These are phyloP conservation scores for Claviceps sp. DNA, from an alignment of 2,329 filamentous ascomycete species.

Conservation along the genomic window DNA sequence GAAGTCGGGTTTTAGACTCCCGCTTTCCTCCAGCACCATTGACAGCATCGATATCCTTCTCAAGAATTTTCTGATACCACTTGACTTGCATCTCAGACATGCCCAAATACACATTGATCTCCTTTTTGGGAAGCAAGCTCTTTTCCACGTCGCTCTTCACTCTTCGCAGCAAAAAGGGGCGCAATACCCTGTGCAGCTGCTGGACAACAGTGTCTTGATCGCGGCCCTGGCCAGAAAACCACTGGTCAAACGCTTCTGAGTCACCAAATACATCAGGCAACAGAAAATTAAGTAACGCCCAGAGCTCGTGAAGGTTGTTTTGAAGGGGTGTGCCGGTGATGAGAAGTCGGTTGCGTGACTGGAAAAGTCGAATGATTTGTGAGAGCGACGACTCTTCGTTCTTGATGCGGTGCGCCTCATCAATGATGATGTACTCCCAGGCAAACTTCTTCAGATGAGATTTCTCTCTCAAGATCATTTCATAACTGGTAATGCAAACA, in stretches of 20 bases:
- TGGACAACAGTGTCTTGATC: slow-evolving; percentile 95
- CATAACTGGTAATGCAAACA: slow-evolving; percentile 95
- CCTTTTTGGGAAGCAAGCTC: slow-evolving; percentile 92
- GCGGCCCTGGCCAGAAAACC: slow-evolving; percentile 82
- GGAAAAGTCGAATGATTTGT: slow-evolving; percentile 91
- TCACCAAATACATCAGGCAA: slow-evolving; percentile 98
- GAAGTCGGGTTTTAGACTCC: slow-evolving; percentile 88
- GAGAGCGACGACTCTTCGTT: slow-evolving; percentile 96
- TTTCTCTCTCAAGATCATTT: slow-evolving; percentile 96
- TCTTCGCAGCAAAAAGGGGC: slow-evolving; percentile 85
- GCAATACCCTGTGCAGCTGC: slow-evolving; percentile 82
- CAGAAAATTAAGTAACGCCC: slow-evolving; percentile 93
- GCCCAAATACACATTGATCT: slow-evolving; percentile 90
- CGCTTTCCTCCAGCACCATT: slow-evolving; percentile 93
- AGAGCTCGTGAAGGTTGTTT: slow-evolving; percentile 95
- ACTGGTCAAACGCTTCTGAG: slow-evolving; percentile 90
- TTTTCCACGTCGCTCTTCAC: slow-evolving; percentile 98
- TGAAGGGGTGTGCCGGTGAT: slow-evolving; percentile 96
- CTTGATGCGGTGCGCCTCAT: slow-evolving; percentile 96
- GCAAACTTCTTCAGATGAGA: slow-evolving; percentile 91
- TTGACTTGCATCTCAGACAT: slow-evolving; percentile 99
- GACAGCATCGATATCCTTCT: slow-evolving; percentile 97
- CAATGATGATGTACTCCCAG: slow-evolving; percentile 99
- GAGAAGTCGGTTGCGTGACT: slow-evolving; percentile 83
- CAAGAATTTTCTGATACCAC: slow-evolving; percentile 98